Percentiles rank a stretch among this genome's conserved stretches.
Conservation (phyloP, 495 filamentous ascomycete genomes). For the Lineolata rhizophorae region DNA sequence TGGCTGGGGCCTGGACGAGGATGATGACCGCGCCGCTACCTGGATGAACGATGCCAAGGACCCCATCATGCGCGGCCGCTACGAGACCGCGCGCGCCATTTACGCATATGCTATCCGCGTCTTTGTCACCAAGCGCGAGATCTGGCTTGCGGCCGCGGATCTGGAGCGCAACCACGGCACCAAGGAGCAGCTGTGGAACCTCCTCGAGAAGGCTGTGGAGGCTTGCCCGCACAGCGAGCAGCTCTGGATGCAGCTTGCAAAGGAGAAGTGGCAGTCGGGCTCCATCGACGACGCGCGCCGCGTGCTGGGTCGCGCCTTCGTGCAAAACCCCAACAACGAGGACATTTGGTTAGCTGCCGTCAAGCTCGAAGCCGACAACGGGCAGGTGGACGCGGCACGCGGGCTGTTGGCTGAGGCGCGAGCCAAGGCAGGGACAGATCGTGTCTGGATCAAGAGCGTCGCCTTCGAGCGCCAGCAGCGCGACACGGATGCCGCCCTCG, state of each 20-base stretch:
- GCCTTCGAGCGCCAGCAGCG: conserved; percentile 74
- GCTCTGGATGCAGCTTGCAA: conserved; percentile 91
- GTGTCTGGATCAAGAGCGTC: conserved; percentile 89
- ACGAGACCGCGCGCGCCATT: conserved; percentile 79
- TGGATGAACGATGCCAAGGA: conserved; percentile 84
- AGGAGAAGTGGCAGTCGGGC: conserved; percentile 75
- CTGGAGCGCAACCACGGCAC: conserved; percentile 78
- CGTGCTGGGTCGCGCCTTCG: conserved; percentile 71
- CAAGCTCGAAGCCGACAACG: conserved; percentile 78
- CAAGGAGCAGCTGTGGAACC: conserved; percentile 58
- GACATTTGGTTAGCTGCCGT: conserved; percentile 93
- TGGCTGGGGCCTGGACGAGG: conserved; percentile 83
- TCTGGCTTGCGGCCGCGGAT: conserved; percentile 79
- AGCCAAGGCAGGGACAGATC: conserved; percentile 72
- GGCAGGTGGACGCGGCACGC: conserved; percentile 57
- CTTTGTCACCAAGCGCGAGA: conserved; percentile 58
- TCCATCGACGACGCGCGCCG: conserved; percentile 65
- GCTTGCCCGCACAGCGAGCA: conserved; percentile 73
- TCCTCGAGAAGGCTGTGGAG: conserved; percentile 84
- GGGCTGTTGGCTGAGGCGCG: conserved; percentile 61
- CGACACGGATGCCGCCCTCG: conserved; percentile 55
- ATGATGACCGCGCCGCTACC: conserved; percentile 85
- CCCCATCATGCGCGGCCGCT: conserved; percentile 54
- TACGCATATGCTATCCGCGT: conserved; percentile 77
- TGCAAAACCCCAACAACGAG: conserved; percentile 84